Evolutionary conservation across 495 filamentous ascomycete species (phyloP), one percentile per base, ranked within the genome.

Genomic region (Gamarada debralockiae): DNA sequence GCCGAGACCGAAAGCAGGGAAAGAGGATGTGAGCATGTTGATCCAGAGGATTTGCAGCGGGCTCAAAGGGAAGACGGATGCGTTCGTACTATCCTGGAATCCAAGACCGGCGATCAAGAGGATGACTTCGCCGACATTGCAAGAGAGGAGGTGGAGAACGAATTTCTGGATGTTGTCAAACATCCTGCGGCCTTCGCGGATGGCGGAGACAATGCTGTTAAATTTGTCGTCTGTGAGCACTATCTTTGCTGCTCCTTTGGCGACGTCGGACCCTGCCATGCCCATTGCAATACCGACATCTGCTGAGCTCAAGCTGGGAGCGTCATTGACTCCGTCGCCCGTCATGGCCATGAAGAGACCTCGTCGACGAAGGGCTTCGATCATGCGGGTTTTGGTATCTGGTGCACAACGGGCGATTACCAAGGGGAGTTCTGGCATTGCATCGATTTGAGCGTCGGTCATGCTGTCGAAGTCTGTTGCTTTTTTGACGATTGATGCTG

Each of bases 141-240:
- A 80, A 13, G 84, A 75, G 29, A 88, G 75, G 23, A 88, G 69
- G 63, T 88, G 84, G 57, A 88, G 75, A 27, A 88, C 69, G 58
- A 88, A 88, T 70, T 87, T 87, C 56, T 88, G 83, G 48, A 88
- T 87, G 59, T 88, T 88, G 58, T 86, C 83, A 61, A 87, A 88
- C 54, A 88, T 74, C n/a, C 84, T 64, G 34, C 84, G 67, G 3
- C 84, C 84, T 65, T 87, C 84, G 49, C 84, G 77, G 17, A 88
- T 76, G 9, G 83, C 83, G 39, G 79, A 73, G 12, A 80, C 73
- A 39, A 81, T 81, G 17, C 61, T 66, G 48, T 75, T 65, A 60
- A 93, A 93, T 65, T 95, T 92, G 67, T 95, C 90, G 66, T 93
- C 88, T 0, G 89, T 92, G 18, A 96, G 80, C 46, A 96, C 86